A percentile compares a stretch with the other conserved stretches of the same genome.
These are phyloP conservation scores for Aristolochia californica DNA, from an alignment of 164 flowering plant genomes.

Conservation along the genomic window DNA sequence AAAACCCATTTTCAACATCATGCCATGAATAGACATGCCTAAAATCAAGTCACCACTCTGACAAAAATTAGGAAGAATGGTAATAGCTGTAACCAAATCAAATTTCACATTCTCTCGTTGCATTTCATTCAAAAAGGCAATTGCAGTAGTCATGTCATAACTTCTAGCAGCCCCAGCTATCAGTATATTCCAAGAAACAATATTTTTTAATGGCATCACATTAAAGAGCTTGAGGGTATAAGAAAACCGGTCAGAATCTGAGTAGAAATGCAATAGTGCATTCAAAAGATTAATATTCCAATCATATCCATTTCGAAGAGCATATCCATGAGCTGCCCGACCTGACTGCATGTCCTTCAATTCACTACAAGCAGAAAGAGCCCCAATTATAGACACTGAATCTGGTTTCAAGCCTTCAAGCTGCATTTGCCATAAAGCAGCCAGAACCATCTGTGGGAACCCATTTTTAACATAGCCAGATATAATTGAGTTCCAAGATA, in stretches of 20 bases:
- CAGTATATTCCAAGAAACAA: slow-evolving; percentile 49
- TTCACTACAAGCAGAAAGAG: slow-evolving; percentile 37
- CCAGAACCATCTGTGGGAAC: slow-evolving; percentile 17
- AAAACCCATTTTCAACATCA: slow-evolving; percentile 29
- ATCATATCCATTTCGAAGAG: slow-evolving; percentile 25
- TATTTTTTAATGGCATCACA: slow-evolving; percentile 24
- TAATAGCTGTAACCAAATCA: slow-evolving; percentile 42
- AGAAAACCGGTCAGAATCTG: slow-evolving; percentile 20
- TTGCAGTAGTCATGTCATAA: slow-evolving; percentile 18
- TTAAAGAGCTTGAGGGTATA: slow-evolving; percentile 25
- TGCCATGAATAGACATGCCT: slow-evolving; percentile 40
- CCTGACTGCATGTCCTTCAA: slow-evolving; percentile 25
- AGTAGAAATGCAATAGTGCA: slow-evolving; percentile 41
- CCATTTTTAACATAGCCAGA: slow-evolving; percentile 16
- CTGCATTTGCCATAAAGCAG: slow-evolving; percentile 31
- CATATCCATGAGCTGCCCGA: slow-evolving; percentile 39
- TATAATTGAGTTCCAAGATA: slow-evolving; percentile 14
- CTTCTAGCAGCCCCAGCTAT: slow-evolving; percentile 32
- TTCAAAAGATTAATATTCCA: slow-evolving; percentile 28
- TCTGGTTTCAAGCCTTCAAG: slow-evolving; percentile 26
- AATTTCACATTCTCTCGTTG: slow-evolving; percentile 24
- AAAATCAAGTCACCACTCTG: slow-evolving; percentile 14
- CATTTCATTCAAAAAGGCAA: slow-evolving; percentile 29
- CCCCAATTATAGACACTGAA: slow-evolving; percentile 29
- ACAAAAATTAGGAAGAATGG: slow-evolving; percentile 30